phyloP scores from a whole-genome alignment of 495 filamentous ascomycete genomes.

The Evansstolkia leycettana region DNA sequence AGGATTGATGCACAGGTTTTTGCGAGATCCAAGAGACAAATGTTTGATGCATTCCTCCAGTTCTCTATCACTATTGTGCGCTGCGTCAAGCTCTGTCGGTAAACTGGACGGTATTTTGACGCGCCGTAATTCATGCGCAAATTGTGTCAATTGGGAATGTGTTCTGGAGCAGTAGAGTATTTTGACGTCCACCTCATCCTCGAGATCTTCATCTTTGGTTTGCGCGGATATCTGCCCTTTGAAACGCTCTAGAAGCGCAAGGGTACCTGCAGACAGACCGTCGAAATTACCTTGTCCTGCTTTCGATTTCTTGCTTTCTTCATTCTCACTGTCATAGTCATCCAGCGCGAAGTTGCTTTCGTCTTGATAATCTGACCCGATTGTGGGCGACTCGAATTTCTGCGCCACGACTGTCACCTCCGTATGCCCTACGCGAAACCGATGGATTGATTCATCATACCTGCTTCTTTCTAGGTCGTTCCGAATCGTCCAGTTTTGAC shows the following conservation, averaged over 20 bases:
- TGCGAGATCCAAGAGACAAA: constrained; percentile 77
- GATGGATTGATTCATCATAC: constrained; percentile 18
- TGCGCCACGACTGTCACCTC: constrained; percentile 3
- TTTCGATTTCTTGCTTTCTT: constrained; percentile 12
- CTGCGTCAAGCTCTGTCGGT: constrained; percentile 19
- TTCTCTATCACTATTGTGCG: constrained; percentile 12
- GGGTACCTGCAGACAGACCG: constrained; percentile 31
- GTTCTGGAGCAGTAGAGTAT: constrained; percentile 93
- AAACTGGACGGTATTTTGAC: constrained; percentile 59
- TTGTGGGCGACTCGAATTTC: constrained; percentile 20
- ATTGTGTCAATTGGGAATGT: constrained; percentile 89
- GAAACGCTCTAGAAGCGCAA: constrained; percentile 28
- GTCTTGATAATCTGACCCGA: constrained; percentile 30
- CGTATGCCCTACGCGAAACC: constrained; percentile 1
- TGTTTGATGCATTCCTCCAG: constrained; percentile 65
- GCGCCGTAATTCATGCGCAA: constrained; percentile 80
- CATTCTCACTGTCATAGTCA: constrained; percentile 67
- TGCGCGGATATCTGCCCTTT: constrained; percentile 19
- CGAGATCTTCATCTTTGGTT: constrained; percentile 33
- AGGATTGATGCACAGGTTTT: constrained; percentile 87
- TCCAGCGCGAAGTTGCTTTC: constrained; percentile 67
- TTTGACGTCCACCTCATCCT: constrained; percentile 50
- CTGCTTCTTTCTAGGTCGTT: constrained; percentile 37
- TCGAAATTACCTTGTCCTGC: constrained; percentile 10
- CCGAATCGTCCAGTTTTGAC: constrained; percentile 27